These are phyloP conservation scores for Panus rudis DNA, from an alignment of 768 basidiomycete species.

Conservation along the genomic window DNA sequence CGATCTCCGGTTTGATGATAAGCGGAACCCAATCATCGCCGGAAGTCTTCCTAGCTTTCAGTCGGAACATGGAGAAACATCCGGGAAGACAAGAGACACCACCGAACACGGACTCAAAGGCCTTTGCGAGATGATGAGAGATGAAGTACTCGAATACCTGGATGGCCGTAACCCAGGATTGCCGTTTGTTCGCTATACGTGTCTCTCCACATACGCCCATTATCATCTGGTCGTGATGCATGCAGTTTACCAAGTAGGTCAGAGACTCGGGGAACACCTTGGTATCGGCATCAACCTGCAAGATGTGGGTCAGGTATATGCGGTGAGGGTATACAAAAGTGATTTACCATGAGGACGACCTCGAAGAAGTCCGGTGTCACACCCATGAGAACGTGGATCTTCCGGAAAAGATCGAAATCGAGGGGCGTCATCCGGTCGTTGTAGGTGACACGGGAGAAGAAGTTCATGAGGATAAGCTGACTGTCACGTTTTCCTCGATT, in stretches of 20 bases:
- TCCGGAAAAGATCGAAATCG: constrained; percentile 97
- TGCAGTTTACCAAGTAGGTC: constrained; percentile 88
- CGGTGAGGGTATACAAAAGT: background rate
- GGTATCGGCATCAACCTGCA: constrained; percentile 96
- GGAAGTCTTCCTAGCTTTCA: constrained; percentile 82
- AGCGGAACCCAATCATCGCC: constrained; percentile 98
- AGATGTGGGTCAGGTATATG: background rate
- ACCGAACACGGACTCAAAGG: constrained; percentile 98
- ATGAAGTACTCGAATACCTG: constrained; percentile 99
- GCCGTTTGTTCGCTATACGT: constrained; percentile 95
- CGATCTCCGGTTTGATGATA: constrained; percentile 94
- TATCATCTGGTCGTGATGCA: constrained; percentile 98
- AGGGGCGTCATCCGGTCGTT: constrained; percentile 98
- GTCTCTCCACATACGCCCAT: constrained; percentile 99
- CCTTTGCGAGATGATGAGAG: constrained; percentile 96
- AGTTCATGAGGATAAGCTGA: constrained; percentile 99
- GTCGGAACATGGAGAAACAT: constrained; percentile 99
- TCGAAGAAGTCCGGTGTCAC: constrained; percentile 99
- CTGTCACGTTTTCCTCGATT: constrained; percentile 98
- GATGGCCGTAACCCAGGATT: constrained; percentile 97
- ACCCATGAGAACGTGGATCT: constrained; percentile 95
- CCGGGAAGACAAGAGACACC: constrained; percentile 98
- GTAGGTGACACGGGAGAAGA: constrained; percentile 98
- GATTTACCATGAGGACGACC: constrained; percentile 88
- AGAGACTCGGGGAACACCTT: constrained; percentile 91